Evolutionary conservation across 2,329 filamentous ascomycete genomes (phyloP), one percentile per base, ranked within the genome.

Genomic region (Epichloe baconii): DNA sequence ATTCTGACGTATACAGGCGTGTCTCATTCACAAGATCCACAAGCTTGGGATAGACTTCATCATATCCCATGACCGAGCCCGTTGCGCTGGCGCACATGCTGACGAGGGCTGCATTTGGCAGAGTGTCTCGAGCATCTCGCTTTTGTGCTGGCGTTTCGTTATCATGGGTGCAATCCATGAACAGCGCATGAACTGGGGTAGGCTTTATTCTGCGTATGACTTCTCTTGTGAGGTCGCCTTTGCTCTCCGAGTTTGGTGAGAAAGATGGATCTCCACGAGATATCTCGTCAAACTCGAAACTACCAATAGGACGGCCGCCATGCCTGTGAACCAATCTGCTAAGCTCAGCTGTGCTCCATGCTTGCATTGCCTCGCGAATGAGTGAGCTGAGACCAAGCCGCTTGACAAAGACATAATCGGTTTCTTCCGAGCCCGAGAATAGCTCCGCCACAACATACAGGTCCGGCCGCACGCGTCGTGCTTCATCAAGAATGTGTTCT

Each of bases 81-180:
- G 86, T 90, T 1, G 91, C 88, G 59, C 88, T 95, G 23, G 89
- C 83, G 66, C 94, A 98, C 90, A 98, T 96, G 63, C 84, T 86
- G 38, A 97, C 91, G 4, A 98, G 76, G 5, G 93, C 93, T 47
- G 91, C 90, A 62, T 94, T 97, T 7, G 94, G 87, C 10, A 98
- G 75, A 0, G 93, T 97, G 64, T 98, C 94, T 53, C 89, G 81
- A 48, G 90, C 90, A 65, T 96, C 90, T 41, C 94, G 80, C 68
- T 96, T 96, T 68, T 98, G 91, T 1, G 91, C 88, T 0, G 93
- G 93, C 2, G 88, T 86, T 69, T 98, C 91, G 60, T 98, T 98
- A 70, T 98, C 93, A 66, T 98, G 93, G 0, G 94, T 98, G 68
- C 94, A 98, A 65, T 98, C 94, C 89, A 97, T 97, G 68, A 98